These are phyloP conservation scores for Phytomonas serpens DNA, from an alignment of 208 protist genomes.

Conservation along the genomic window DNA sequence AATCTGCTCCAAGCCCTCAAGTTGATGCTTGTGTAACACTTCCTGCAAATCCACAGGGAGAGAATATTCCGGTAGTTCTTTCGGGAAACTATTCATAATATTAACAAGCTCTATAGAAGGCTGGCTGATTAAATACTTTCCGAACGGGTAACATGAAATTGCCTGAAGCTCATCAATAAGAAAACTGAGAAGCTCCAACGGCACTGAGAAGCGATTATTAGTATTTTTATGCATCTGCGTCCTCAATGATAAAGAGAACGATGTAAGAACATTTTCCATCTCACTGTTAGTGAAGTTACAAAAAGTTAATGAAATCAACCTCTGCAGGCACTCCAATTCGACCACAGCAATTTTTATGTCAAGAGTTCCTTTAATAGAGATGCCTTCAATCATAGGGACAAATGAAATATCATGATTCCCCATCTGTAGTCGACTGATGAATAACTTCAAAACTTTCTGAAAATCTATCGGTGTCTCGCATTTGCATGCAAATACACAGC, in stretches of 20 bases:
- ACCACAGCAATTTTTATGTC: slow-evolving; percentile 29
- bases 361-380: slow-evolving; percentile 20
- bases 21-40: slow-evolving; percentile 46
- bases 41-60: slow-evolving; percentile 17
- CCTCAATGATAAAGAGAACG: slow-evolving; percentile 22
- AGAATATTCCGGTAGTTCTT: not conserved
- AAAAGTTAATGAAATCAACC: slow-evolving; percentile 16
- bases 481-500: slow-evolving; percentile 50
- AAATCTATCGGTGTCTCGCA: slow-evolving; percentile 39
- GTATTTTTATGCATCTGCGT: not conserved
- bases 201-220: slow-evolving; percentile 7
- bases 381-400: slow-evolving; percentile 34
- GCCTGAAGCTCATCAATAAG: slow-evolving; percentile 23
- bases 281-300: slow-evolving; percentile 17
- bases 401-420: slow-evolving; percentile 15
- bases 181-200: slow-evolving; percentile 16
- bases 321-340: slow-evolving; percentile 30
- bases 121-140: slow-evolving; percentile 20
- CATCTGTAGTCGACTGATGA: slow-evolving; percentile 14
- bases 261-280: not conserved
- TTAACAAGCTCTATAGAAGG: slow-evolving; percentile 1
- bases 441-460: slow-evolving; percentile 29
- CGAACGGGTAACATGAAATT: slow-evolving; percentile 13
- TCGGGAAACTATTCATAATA: not conserved
- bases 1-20: slow-evolving; percentile 41